Evolutionary conservation across 176 grass and related monocot genomes (phyloP), one percentile per base, ranked within the genome.

Genomic region (Canna indica): DNA sequence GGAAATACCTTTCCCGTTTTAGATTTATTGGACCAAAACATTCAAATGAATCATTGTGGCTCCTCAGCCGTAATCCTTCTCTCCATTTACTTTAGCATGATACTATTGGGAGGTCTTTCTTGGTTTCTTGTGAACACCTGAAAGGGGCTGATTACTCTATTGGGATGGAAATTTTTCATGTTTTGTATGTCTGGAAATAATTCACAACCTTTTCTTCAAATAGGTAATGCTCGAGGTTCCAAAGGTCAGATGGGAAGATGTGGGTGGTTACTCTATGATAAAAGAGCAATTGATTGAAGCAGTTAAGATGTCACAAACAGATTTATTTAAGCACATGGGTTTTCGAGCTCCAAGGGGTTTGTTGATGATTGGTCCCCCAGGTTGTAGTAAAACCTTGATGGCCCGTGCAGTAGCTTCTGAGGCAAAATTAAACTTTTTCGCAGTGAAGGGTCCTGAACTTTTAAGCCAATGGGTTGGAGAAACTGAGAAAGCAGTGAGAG

Each of bases 401-500:
- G 88, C 93, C 61, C 83, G 93, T 41, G 93, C 93, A 38, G 88
- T 91, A 69, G 88, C 93, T 78, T 92, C 93, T 44, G 88, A 97
- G 84, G 88, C 88, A 76, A 97, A 92, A 75, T 64, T 91, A 27
- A 92, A 97, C 66, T 97, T 97, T 68, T 76, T 92, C 72, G 86
- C 93, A 57, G 93, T 92, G 52, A 97, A 97, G 76, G 93, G 93
- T 56, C 93, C 93, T 62, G 86, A 97, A 81, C 88, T 97, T 70
- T 91, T 97, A 68, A 97, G 88, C 77, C 92, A 97, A 85, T 97
- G 88, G 93, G 88, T 97, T 47, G 93, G 93, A 65, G 93, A 97
- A 67, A 90, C 93, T 36, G 93, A 97, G 53, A 97, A 97, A 36
- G 93, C 93, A 59, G 86, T 97, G n/a, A 90, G 64, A 79, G 77